phyloP scores from a whole-genome alignment of 306 rosid species.

The Ormosia emarginata region DNA sequence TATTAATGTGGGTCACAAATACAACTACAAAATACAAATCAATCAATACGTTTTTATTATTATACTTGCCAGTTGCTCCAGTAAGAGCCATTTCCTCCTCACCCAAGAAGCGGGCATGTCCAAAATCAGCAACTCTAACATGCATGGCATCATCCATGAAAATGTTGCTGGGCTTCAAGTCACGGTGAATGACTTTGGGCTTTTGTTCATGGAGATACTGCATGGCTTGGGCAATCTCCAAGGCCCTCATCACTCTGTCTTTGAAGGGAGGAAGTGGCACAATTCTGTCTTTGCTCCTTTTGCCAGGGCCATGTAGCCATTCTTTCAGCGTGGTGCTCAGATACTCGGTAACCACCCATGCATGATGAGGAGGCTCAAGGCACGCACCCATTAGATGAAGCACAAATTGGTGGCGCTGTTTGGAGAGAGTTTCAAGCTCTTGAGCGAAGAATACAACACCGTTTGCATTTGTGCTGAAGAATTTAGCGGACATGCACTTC shows the following conservation, averaged over 20 bases:
- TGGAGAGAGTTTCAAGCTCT: slow-evolving; percentile 61
- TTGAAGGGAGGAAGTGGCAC: slow-evolving; percentile 46
- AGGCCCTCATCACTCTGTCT: slow-evolving; percentile 49
- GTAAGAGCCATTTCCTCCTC: slow-evolving; percentile 54
- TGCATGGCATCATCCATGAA: slow-evolving; percentile 62
- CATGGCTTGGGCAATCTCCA: slow-evolving; percentile 75
- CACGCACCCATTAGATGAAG: slow-evolving; percentile 80
- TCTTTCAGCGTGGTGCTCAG: slow-evolving; percentile 52
- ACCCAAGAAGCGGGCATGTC: slow-evolving; percentile 70
- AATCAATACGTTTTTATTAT: neutral
- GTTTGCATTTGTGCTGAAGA: slow-evolving; percentile 50
- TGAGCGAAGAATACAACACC: slow-evolving; percentile 57
- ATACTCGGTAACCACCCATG: slow-evolving; percentile 70
- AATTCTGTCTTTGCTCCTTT: slow-evolving; percentile 35
- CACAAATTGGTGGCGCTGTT: slow-evolving; percentile 67
- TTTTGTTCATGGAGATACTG: slow-evolving; percentile 79
- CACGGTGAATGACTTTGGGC: slow-evolving; percentile 69
- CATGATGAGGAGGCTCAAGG: slow-evolving; percentile 64
- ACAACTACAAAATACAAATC: neutral
- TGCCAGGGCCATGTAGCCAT: slow-evolving; percentile 74
- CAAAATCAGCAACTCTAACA: slow-evolving; percentile 70
- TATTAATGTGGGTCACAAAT: neutral
- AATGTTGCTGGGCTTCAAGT: slow-evolving; percentile 69
- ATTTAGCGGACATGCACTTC: slow-evolving; percentile 54
- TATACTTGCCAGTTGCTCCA: slow-evolving; percentile 35